Evolutionary conservation across 495 filamentous ascomycete genomes (phyloP).

Genomic region (Podospora pseudocomata): DNA sequence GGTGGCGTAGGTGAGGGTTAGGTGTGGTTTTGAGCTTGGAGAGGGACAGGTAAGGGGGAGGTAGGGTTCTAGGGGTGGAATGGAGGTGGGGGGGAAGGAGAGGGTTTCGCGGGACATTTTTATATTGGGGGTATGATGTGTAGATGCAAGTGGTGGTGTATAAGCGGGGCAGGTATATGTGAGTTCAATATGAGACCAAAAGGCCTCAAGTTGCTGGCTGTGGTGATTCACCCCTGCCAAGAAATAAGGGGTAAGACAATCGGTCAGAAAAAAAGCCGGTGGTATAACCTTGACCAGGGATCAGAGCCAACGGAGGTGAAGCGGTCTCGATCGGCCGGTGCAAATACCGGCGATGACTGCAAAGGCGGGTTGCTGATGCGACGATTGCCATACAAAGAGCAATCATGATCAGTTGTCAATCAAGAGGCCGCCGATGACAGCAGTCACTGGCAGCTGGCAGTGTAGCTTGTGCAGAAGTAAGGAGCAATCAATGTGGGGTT

Average conservation of each 20-base stretch:
- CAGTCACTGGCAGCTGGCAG: neutral
- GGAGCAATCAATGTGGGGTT: neutral
- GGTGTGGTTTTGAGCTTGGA: slow-evolving; percentile 24
- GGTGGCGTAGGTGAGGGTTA: slow-evolving; percentile 83
- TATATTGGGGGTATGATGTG: neutral
- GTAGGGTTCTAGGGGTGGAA: slow-evolving; percentile 18
- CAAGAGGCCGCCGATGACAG: neutral
- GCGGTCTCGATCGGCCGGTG: neutral
- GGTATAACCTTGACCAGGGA: neutral
- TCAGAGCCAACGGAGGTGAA: neutral
- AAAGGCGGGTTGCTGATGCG: neutral
- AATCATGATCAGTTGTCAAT: neutral
- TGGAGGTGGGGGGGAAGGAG: slow-evolving; percentile 10
- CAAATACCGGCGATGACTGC: neutral
- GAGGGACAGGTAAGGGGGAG: slow-evolving; percentile 5
- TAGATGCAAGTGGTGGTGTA: neutral
- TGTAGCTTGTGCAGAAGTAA: neutral
- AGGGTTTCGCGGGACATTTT: slow-evolving; percentile 6
- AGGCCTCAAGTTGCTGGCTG: neutral
- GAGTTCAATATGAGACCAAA: neutral
- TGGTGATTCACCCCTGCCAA: neutral
- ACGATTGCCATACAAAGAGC: neutral
- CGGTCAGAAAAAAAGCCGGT: neutral
- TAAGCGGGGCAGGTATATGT: neutral
- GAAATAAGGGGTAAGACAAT: neutral